Base-by-base conservation (phyloP, 331 rosid genomes). In the Rhamnella rubrinervis region DNA sequence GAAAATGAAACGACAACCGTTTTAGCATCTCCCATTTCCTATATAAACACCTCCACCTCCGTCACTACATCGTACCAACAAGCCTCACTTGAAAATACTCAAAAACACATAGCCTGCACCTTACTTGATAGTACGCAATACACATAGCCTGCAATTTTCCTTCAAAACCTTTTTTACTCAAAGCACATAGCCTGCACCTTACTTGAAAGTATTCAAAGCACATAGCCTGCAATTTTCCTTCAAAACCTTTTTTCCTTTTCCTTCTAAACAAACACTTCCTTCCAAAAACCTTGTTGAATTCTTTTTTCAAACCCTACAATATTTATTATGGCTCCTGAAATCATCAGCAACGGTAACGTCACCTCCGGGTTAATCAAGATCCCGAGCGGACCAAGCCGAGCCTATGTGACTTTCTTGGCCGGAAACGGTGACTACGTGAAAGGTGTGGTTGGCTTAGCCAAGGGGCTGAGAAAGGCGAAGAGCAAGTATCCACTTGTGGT, bases 361-460 rank as follows among this genome's bases (percentile, higher is more conserved):
- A 68, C 58, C 6, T 58, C 78, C 59, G 18, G 57, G 8, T 70
- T 63, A 35, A 21, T 73, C 65, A 77, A 76, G 66, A 21, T 65
- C 1, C 7, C 41, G 1, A 39, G 72, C 8, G 60, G 38, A 2
- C 73, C 61, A 7, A 65, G 38, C 20, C 39, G 79, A 17, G 98
- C 89, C 1, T 92, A 68, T 7, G 97, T 93, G 5, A 93, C 97
- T 1, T 93, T 93, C 68, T 75, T 93, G 44, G 98, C 98, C 1
- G 98, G 98, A 1, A 61, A 84, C 21, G 96, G 90, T 2, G 98
- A 93, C 78, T 93, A 93, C 19, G 60, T 83, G 37, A 92, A 92
- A 37, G 98, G 98, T 12, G 98, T 92, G 56, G 96, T 89, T 2
- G 96, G 96, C 9, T 72, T 93, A 65, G 97, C 88, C n/a, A 93